Base-by-base conservation (phyloP, 208 protist species). In the Wallacemonas sp. region DNA sequence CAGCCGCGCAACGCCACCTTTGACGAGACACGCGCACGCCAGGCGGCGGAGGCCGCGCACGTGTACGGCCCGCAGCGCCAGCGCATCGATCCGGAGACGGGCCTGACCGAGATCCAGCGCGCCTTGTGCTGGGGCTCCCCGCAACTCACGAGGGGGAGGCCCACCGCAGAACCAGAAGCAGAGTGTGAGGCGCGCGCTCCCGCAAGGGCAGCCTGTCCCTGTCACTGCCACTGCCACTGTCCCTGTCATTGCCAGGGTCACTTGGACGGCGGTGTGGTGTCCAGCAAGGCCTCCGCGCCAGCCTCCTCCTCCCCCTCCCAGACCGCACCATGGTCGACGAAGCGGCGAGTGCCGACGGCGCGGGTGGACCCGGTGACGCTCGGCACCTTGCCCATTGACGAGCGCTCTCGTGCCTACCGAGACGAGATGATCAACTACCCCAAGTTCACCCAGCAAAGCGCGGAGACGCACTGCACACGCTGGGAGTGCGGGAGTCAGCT, bases 71-170 rank as follows among this genome's bases (percentile, higher is more conserved):
- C 52, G 52, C 52, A 61, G 22, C 61, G 69, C 25, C 84, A 92
- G 63, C 67, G 72, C n/a, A 28, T 92, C 3, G 82, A 94, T 50
- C 72, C 76, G 12, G 64, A 45, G 16, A 89, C 86, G 25, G 89
- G 86, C 4, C 65, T 80, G 5, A 81, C 83, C 11, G 89, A 92
- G 63, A 81, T 92, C 32, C 77, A 84, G 16, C 68, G 67, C 12
- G 86, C 89, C 11, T 79, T 94, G 12, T 86, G 81, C 25, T 94
- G 86, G 89, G 79, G 82, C 65, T 66, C 78, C n/a, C 48, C 33
- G 28, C 26, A 10, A n/a, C 44, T 50, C n/a, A n/a, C n/a, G n/a
- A n/a, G n/a, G n/a, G n/a, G n/a, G n/a, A n/a, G n/a, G n/a, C n/a
- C n/a, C n/a, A n/a, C n/a, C n/a, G n/a, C n/a, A n/a, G n/a, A n/a